These are phyloP conservation scores for Colletotrichum paranaense DNA, from an alignment of 2,329 filamentous ascomycete genomes.

Conservation along the genomic window DNA sequence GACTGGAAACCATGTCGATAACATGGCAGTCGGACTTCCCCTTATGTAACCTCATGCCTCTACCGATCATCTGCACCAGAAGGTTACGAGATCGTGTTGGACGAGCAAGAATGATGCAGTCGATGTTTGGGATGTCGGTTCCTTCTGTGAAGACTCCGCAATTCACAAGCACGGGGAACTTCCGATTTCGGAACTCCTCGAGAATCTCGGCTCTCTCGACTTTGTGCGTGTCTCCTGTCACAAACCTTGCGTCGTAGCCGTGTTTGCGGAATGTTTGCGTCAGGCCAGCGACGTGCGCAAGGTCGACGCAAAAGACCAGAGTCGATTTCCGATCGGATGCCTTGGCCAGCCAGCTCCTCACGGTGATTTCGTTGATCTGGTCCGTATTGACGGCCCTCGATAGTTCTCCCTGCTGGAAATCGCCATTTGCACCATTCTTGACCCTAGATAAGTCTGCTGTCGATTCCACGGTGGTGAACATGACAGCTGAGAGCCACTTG, in stretches of 20 bases:
- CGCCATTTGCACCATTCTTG: slow-evolving; percentile 72
- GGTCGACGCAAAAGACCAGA: slow-evolving; percentile 92
- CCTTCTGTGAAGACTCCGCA: slow-evolving; percentile 98
- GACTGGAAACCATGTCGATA: slow-evolving; percentile 92
- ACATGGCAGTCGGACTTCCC: slow-evolving; percentile 92
- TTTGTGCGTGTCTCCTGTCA: slow-evolving; percentile 84
- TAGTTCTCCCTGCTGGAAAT: slow-evolving; percentile 84
- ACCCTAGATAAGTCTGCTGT: slow-evolving; percentile 83
- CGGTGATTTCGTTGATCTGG: slow-evolving; percentile 83
- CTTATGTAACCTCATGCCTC: slow-evolving; percentile 85
- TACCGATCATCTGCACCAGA: slow-evolving; percentile 96
- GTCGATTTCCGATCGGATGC: slow-evolving; percentile 82
- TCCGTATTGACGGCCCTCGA: slow-evolving; percentile 86
- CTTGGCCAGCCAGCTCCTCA: slow-evolving; percentile 87
- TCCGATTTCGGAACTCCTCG: slow-evolving; percentile 78
- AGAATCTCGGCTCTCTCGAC: slow-evolving; percentile 76
- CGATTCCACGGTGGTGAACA: slow-evolving; percentile 92
- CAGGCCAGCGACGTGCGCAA: slow-evolving; percentile 81
- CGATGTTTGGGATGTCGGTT: slow-evolving; percentile 97
- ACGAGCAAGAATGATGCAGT: slow-evolving; percentile 88
- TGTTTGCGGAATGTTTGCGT: slow-evolving; percentile 80
- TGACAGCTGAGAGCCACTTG: slow-evolving; percentile 90
- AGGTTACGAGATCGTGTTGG: slow-evolving; percentile 94
- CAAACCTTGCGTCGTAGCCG: slow-evolving; percentile 84
- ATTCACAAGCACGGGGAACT: slow-evolving; percentile 91